These are phyloP conservation scores for Fusarium oxysporum DNA, from an alignment of 2,329 filamentous ascomycete genomes.

Conservation along the genomic window DNA sequence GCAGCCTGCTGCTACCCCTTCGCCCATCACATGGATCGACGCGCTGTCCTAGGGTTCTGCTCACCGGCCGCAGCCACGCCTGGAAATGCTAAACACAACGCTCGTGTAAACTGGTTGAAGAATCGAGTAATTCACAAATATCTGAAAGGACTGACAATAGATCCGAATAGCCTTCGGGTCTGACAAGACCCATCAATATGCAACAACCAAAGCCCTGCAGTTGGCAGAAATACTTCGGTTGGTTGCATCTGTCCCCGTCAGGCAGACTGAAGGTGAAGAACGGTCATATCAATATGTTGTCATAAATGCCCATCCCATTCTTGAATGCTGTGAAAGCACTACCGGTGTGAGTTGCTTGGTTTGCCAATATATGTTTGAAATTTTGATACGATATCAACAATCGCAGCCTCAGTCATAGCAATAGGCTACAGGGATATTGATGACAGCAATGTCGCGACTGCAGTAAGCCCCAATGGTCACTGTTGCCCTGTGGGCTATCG, in stretches of 20 bases:
- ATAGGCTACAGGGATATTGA: conserved; percentile 18
- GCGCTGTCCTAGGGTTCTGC: conserved; percentile 32
- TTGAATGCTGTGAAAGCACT: not conserved
- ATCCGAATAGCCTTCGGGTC: conserved; percentile 1
- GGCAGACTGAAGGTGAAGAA: conserved; percentile 5
- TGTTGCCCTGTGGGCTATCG: conserved; percentile 22
- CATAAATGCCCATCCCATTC: not conserved
- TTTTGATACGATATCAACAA: not conserved
- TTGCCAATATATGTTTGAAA: not conserved
- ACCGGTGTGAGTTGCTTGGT: not conserved
- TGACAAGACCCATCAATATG: conserved; percentile 30
- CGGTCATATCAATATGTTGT: conserved; percentile 11
- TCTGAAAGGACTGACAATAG: not conserved
- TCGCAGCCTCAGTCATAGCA: not conserved
- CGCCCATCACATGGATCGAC: conserved; percentile 44
- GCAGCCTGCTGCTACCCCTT: conserved; percentile 42
- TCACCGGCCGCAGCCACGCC: conserved; percentile 45
- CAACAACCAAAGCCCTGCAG: conserved; percentile 18
- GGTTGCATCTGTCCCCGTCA: conserved; percentile 22
- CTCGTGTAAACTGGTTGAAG: conserved; percentile 3
- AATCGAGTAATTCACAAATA: not conserved
- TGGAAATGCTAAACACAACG: conserved; percentile 20
- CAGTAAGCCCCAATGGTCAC: conserved; percentile 14
- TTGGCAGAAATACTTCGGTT: conserved; percentile 9
- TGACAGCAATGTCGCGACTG: conserved; percentile 26